Evolutionary conservation across 257 asterid species (phyloP).

Genomic region (Euphrasia confusa): DNA sequence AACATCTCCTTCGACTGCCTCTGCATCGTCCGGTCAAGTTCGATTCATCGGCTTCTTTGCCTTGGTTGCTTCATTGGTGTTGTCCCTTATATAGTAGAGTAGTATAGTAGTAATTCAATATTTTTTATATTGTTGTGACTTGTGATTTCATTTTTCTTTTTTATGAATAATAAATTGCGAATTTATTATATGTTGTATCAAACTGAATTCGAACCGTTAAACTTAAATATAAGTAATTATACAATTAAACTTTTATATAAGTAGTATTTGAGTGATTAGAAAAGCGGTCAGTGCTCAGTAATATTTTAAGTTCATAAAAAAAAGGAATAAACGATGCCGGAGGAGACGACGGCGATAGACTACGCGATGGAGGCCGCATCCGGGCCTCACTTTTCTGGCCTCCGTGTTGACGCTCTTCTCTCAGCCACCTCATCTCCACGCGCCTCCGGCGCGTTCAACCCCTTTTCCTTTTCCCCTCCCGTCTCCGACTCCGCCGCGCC

Average conservation of each 20-base stretch:
- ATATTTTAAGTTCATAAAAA: not conserved
- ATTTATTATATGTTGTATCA: not conserved
- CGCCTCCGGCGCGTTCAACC: slow-evolving; percentile 34
- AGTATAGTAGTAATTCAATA: not conserved
- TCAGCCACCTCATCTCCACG: slow-evolving; percentile 47
- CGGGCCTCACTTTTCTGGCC: slow-evolving; percentile 93
- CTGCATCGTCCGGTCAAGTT: not conserved
- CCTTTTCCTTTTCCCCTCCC: slow-evolving; percentile 29
- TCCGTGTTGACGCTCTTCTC: slow-evolving; percentile 58
- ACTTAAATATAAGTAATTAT: no score
- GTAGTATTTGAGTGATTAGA: no score
- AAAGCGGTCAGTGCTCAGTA: not conserved
- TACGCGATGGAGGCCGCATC: slow-evolving; percentile 92
- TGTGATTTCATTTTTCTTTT: not conserved
- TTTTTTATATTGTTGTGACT: not conserved
- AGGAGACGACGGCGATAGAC: slow-evolving; percentile 61
- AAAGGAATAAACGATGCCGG: slow-evolving; percentile 38
- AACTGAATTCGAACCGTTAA: not conserved
- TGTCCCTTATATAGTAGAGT: not conserved
- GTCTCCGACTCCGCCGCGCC: slow-evolving; percentile 37
- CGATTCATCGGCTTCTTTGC: not conserved
- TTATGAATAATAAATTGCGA: not conserved
- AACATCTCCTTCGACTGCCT: not conserved
- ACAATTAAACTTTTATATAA: no score
- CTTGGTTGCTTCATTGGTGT: not conserved